phyloP scores from a whole-genome alignment of 208 protist genomes.

The Polymyxa betae region DNA sequence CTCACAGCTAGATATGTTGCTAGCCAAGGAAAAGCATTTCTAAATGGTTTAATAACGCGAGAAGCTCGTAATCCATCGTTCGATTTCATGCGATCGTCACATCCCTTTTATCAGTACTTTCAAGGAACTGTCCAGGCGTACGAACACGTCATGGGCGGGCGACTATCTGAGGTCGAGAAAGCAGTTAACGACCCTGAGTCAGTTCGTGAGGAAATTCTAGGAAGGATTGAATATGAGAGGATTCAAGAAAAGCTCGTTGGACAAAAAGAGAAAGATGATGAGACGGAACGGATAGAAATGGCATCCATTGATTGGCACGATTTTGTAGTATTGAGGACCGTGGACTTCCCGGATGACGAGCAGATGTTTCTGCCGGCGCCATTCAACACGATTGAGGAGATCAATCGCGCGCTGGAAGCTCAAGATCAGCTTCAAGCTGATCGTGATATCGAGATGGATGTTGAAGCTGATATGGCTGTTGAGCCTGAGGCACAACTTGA shows the following conservation, averaged over 20 bases:
- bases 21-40: background rate
- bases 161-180: background rate
- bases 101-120: constrained; percentile 4
- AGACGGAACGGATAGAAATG: background rate
- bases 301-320: constrained; percentile 34
- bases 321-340: constrained; percentile 20
- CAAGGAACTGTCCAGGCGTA: constrained; percentile 23
- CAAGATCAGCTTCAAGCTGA: constrained; percentile 14
- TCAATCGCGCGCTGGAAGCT: constrained; percentile 32
- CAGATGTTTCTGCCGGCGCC: constrained; percentile 11
- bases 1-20: constrained; percentile 14
- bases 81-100: constrained; percentile 30
- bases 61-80: constrained; percentile 18
- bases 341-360: constrained; percentile 51
- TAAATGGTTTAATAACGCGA: constrained; percentile 24
- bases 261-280: background rate
- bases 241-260: constrained; percentile 12
- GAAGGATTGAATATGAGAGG: constrained; percentile 22
- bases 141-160: background rate
- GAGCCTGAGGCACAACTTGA: background rate
- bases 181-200: background rate
- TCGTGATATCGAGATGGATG: background rate
- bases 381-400: constrained; percentile 53
- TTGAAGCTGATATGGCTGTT: background rate
- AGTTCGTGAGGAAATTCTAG: constrained; percentile 23